A percentile compares a stretch with the other conserved stretches of the same genome.
Evolutionary conservation across 805 yeast species (phyloP).

Genomic region (Scheffersomyces coipomensis): DNA sequence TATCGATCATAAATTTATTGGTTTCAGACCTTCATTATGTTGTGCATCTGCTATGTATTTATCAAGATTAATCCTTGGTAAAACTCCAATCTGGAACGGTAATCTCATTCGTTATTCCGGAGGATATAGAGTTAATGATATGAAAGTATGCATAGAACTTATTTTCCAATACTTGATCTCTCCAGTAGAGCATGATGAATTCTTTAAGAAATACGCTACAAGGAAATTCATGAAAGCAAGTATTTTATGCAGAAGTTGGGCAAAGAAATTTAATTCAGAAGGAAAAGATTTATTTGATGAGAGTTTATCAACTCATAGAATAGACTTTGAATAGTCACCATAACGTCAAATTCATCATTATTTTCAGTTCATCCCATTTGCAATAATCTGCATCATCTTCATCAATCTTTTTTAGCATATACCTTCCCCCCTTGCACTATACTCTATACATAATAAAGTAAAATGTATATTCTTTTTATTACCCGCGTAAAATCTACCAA

Average conservation of each 20-base stretch:
- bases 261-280: conserved; percentile 54
- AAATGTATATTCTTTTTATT: too few species aligned
- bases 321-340: conserved; percentile 11
- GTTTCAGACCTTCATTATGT: conserved; percentile 70
- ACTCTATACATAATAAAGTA: too few species aligned
- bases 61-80: conserved; percentile 70
- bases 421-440: too few species aligned
- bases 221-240: conserved; percentile 86
- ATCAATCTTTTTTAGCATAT: too few species aligned
- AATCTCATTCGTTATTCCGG: conserved; percentile 90
- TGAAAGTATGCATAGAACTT: conserved; percentile 70
- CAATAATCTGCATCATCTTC: too few species aligned
- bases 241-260: conserved; percentile 80
- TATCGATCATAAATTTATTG: conserved; percentile 73
- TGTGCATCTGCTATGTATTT: conserved; percentile 89
- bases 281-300: conserved; percentile 39
- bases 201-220: conserved; percentile 89
- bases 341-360: too few species aligned
- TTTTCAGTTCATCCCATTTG: too few species aligned
- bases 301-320: conserved; percentile 16
- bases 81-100: conserved; percentile 72
- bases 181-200: conserved; percentile 88
- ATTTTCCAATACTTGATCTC: conserved; percentile 73
- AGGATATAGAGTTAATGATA: conserved; percentile 72
- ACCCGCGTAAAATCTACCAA: too few species aligned